Base-by-base conservation (phyloP, 139 green algal genomes). In the Spirogloea muscicola region DNA sequence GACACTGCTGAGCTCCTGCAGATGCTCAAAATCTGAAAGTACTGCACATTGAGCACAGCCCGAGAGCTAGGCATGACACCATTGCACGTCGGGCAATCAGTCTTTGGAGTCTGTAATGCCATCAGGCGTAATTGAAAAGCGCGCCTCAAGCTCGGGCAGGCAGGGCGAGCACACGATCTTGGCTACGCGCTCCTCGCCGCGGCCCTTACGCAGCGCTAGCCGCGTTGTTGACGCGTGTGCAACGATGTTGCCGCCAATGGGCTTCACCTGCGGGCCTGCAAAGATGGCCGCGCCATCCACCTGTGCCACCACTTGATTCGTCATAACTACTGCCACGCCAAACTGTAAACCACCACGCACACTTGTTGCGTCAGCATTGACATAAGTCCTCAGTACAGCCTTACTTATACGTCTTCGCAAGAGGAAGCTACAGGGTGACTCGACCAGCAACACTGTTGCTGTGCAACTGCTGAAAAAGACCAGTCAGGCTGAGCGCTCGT, bases 211-310 rank as follows among this genome's bases (percentile, higher is more conserved):
- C 39, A 98, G 72, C 63, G 72, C 87, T 38, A 99, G 82, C 29
- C 72, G 84, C 0, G 94, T 99, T 29, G 94, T 98, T n/a, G 94
- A 93, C 27, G 94, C 94, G 82, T 99, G 95, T n/a, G 95, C 95
- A 90, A 99, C 97, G 84, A 99, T 98, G 85, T 99, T 97, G 58
- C 95, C 95, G 25, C 95, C 95, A 69, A 99, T 96, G 13, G 95
- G 91, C 84, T 97, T 98, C n/a, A 98, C 79, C 21, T 75, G 68
- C 3, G 91, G 91, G 0, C 90, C 94, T n/a, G 90, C 86, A 84
- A 96, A 96, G 86, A 96, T 95, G 39, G 55, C 57, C 21, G 63
- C 86, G 1, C 90, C 94, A 60, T 99, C 95, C 49, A 96, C 82
- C 58, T 96, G 95, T 29, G 91, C 91, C 42, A 91, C 89, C 36